phyloP scores from a whole-genome alignment of 139 green algal genomes.

The Dunaliella primolecta region DNA sequence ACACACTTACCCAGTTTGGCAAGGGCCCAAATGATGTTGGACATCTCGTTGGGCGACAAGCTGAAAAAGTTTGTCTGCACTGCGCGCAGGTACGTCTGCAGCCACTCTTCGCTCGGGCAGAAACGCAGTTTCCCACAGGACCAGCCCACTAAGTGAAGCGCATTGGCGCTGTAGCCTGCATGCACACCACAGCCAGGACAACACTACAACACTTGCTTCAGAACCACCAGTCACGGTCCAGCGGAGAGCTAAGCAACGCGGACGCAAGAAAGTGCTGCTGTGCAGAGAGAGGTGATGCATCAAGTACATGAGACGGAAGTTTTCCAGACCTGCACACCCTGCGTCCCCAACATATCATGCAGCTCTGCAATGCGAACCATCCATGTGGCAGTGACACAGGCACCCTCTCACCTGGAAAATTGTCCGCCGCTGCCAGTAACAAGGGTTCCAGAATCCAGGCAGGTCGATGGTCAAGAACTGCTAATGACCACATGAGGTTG shows the following conservation, averaged over 20 bases:
- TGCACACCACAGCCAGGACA: conserved; percentile 5
- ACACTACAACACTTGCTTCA: no score
- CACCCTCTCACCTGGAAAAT: conserved; percentile 7
- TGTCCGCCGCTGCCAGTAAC: conserved; percentile 5
- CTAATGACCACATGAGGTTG: conserved; percentile 51
- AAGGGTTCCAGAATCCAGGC: conserved; percentile 15
- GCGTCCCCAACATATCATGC: no score
- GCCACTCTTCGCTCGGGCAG: conserved; percentile 16
- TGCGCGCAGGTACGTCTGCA: conserved; percentile 24
- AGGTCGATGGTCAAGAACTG: conserved; percentile 41
- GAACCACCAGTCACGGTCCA: no score
- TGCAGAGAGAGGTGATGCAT: no score
- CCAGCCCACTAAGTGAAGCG: conserved; percentile 41
- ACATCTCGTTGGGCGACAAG: conserved; percentile 40
- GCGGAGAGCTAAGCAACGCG: no score
- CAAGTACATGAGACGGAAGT: no score
- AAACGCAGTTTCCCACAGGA: conserved; percentile 36
- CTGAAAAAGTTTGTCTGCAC: conserved; percentile 40
- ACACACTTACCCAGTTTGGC: conserved; percentile 41
- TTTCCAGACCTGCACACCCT: no score
- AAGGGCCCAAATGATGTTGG: conserved; percentile 47
- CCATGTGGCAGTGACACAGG: no score
- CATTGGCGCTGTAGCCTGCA: conserved; percentile 24
- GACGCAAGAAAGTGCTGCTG: no score
- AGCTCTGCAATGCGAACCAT: no score